These are phyloP conservation scores for Vigna angularis DNA, from an alignment of 306 rosid species.

Conservation along the genomic window DNA sequence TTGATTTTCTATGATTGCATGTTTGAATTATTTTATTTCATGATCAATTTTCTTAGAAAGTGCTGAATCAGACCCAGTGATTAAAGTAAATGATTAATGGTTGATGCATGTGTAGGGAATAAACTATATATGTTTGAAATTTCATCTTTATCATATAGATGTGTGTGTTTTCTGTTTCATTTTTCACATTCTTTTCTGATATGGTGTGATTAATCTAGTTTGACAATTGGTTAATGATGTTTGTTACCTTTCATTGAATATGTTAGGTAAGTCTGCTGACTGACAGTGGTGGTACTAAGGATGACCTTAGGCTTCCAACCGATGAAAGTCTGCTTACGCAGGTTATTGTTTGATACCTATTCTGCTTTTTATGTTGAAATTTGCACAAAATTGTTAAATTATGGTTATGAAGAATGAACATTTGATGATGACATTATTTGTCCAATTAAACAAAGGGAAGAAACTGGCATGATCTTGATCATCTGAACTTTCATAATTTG, in stretches of 20 bases:
- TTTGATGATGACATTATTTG: neutral
- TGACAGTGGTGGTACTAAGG: constrained; percentile 90
- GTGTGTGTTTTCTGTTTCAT: neutral
- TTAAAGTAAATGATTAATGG: neutral
- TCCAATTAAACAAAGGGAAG: neutral
- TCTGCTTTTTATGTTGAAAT: constrained; percentile 25
- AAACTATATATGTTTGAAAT: neutral
- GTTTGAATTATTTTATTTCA: neutral
- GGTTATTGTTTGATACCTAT: constrained; percentile 46
- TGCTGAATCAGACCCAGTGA: neutral
- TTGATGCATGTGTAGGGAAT: neutral
- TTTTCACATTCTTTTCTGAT: neutral
- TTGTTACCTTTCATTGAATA: neutral
- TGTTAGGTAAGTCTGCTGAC: constrained; percentile 94
- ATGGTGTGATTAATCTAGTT: constrained; percentile 17
- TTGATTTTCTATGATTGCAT: constrained; percentile 2
- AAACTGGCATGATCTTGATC: neutral
- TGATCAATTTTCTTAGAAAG: neutral
- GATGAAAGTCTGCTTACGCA: constrained; percentile 86
- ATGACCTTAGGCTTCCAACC: constrained; percentile 95
- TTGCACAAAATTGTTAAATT: neutral
- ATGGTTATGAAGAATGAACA: neutral
- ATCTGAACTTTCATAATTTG: constrained; percentile 4
- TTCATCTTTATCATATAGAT: neutral
- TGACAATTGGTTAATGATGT: constrained; percentile 5